Conservation (phyloP, 2,329 filamentous ascomycete genomes). For the Trichoderma afroharzianum region DNA sequence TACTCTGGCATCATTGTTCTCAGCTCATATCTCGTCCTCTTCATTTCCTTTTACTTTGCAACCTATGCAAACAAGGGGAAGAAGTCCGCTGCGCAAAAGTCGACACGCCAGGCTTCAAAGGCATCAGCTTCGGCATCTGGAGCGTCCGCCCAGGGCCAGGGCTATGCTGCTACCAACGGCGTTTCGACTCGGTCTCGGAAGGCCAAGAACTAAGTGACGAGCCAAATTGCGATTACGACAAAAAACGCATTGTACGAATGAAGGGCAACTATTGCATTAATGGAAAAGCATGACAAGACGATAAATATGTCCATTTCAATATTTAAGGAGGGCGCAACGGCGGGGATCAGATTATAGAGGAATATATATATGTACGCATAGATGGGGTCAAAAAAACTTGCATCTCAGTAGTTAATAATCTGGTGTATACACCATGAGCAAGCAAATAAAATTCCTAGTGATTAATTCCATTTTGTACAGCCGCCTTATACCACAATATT, state of each 20-base stretch:
- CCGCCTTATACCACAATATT: background rate
- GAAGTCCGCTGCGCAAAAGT: background rate
- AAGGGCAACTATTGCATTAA: background rate
- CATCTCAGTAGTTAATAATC: background rate
- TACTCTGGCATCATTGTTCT: slow-evolving; percentile 70
- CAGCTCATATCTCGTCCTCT: slow-evolving; percentile 71
- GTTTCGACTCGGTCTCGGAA: background rate
- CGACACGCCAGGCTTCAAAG: background rate
- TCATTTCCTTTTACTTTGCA: slow-evolving; percentile 74
- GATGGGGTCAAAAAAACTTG: background rate
- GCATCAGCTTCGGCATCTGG: background rate
- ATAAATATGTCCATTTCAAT: background rate
- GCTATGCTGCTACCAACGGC: background rate
- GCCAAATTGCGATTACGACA: background rate
- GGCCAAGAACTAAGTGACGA: background rate
- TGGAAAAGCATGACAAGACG: background rate
- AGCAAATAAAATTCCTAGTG: background rate
- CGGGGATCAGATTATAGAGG: background rate
- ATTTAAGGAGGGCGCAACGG: background rate
- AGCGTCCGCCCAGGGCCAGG: background rate
- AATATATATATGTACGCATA: background rate
- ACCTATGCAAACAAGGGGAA: slow-evolving; percentile 21
- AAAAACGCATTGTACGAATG: background rate
- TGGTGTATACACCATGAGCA: background rate
- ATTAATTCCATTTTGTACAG: background rate